A percentile compares a stretch with the other conserved stretches of the same genome.
These are phyloP conservation scores for Boletus sp. DNA, from an alignment of 768 basidiomycete species.

Conservation along the genomic window DNA sequence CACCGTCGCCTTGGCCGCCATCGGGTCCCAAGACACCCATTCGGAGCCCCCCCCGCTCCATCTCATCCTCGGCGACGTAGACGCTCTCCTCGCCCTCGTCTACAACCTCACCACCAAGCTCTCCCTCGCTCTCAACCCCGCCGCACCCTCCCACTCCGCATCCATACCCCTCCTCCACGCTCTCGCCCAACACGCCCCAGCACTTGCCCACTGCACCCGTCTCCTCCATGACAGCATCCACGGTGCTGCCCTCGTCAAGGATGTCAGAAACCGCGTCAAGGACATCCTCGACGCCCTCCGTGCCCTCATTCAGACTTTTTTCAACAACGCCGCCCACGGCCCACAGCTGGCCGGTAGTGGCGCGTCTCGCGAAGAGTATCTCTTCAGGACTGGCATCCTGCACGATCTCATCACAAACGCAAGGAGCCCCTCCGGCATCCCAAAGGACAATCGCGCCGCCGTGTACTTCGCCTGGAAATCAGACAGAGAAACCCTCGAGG, in stretches of 20 bases:
- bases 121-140: slow-evolving; percentile 59
- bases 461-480: slow-evolving; percentile 50
- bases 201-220: slow-evolving; percentile 48
- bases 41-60: slow-evolving; percentile 14
- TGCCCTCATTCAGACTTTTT: slow-evolving; percentile 43
- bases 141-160: slow-evolving; percentile 50
- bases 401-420: slow-evolving; percentile 59
- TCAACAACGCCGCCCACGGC: slow-evolving; percentile 31
- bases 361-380: slow-evolving; percentile 41
- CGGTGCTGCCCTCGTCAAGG: slow-evolving; percentile 46
- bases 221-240: slow-evolving; percentile 41
- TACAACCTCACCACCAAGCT: slow-evolving; percentile 57
- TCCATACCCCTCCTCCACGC: slow-evolving; percentile 52
- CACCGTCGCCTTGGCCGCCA: slow-evolving; percentile 15
- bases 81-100: slow-evolving; percentile 57
- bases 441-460: slow-evolving; percentile 54
- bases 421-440: slow-evolving; percentile 45
- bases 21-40: not conserved
- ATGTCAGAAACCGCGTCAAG: slow-evolving; percentile 38
- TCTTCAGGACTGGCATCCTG: slow-evolving; percentile 54
- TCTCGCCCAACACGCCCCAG: slow-evolving; percentile 45
- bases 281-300: slow-evolving; percentile 44
- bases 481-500: slow-evolving; percentile 56
- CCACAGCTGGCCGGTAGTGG: slow-evolving; percentile 14
- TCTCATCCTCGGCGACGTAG: slow-evolving; percentile 51